Conservation (phyloP, 495 filamentous ascomycete species). For the Aspergillus conjunctus region DNA sequence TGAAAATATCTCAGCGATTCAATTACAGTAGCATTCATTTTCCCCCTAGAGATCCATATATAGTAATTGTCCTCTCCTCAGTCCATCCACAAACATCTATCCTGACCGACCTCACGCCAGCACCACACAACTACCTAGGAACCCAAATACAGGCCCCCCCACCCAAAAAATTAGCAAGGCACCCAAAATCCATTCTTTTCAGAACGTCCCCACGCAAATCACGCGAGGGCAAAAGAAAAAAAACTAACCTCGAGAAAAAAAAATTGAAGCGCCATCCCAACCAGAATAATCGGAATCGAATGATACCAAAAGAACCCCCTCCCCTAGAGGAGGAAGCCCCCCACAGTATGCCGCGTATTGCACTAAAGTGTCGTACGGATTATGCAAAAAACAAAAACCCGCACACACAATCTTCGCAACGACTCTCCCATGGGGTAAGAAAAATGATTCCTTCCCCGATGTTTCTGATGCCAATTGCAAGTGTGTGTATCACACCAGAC, state of each 20-base stretch:
- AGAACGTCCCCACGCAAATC: constrained; percentile 26
- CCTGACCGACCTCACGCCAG: neutral
- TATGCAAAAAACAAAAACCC: too few relatives aligned
- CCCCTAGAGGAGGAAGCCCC: constrained; percentile 28
- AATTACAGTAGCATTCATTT: too few relatives aligned
- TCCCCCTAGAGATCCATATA: too few relatives aligned
- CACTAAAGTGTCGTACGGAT: constrained; percentile 99
- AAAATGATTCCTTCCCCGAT: constrained; percentile 58
- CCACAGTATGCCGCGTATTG: constrained; percentile 90
- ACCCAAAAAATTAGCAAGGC: constrained; percentile 46
- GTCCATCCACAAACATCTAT: too few relatives aligned
- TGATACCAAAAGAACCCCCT: constrained; percentile 61
- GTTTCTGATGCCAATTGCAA: constrained; percentile 99
- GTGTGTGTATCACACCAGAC: constrained; percentile 86
- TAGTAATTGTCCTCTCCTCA: too few relatives aligned
- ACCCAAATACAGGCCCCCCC: constrained; percentile 16
- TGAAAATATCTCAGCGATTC: too few relatives aligned
- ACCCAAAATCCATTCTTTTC: constrained; percentile 35
- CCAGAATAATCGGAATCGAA: constrained; percentile 99
- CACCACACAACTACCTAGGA: constrained; percentile 15
- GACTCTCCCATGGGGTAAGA: constrained; percentile 78
- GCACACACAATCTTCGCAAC: constrained; percentile 89
- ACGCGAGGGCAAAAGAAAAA: constrained; percentile 9
- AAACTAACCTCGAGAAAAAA: constrained; percentile 65
- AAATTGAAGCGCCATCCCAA: constrained; percentile 76